Evolutionary conservation across 257 asterid genomes (phyloP).

Genomic region (Nicotiana noctiflora): DNA sequence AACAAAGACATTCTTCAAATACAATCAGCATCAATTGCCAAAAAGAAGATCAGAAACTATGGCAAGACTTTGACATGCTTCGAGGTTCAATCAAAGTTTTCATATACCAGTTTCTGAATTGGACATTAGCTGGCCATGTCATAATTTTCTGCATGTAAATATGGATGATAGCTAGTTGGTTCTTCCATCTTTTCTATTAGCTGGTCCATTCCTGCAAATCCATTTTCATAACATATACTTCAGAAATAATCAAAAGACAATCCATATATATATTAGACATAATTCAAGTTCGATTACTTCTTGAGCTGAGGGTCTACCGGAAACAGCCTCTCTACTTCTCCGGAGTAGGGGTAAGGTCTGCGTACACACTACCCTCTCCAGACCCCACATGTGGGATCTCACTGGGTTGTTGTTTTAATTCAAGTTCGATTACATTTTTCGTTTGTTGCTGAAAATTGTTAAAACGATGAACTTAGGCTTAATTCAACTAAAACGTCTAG

Average conservation of each 20-base stretch:
- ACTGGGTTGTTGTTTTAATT: no score
- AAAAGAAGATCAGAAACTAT: background rate
- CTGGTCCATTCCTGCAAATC: conserved; percentile 43
- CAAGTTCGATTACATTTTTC: no score
- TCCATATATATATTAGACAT: no score
- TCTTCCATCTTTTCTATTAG: conserved; percentile 43
- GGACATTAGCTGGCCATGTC: conserved; percentile 29
- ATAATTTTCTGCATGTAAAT: conserved; percentile 43
- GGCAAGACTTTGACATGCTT: background rate
- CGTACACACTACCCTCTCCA: no score
- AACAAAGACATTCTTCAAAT: background rate
- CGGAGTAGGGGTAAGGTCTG: no score
- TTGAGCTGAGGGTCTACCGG: no score
- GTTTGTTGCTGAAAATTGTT: background rate
- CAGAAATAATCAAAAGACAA: background rate
- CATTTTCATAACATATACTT: background rate
- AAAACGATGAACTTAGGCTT: no score
- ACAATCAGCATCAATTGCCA: background rate
- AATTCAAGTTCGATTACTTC: no score
- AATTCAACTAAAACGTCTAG: no score
- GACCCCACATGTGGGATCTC: no score
- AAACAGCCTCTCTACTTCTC: no score
- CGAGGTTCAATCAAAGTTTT: background rate
- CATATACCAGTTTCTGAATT: background rate
- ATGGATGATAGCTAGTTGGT: conserved; percentile 41